Base-by-base conservation (phyloP, 805 yeast genomes). In the Candida qinlingensis region DNA sequence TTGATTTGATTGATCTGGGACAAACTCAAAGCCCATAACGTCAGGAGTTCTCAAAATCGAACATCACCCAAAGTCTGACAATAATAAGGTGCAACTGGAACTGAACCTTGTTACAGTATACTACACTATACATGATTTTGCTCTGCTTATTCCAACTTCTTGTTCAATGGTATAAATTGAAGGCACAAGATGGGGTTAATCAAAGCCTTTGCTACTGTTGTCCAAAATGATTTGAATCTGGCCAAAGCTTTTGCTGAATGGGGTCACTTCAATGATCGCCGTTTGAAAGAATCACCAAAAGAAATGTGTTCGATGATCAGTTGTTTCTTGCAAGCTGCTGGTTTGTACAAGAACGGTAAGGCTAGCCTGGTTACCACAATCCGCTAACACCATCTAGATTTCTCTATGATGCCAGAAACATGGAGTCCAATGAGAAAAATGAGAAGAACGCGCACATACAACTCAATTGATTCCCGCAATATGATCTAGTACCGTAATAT, bases 191-290 rank as follows among this genome's bases (percentile, higher is more conserved):
- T 51, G 97, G 91, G 59, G 98, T 99, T 11, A 91, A 94, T 63
- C 96, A 92, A 64, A n/a, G 97, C 97, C 0, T 94, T 94, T 71
- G 96, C 98, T 2, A 88, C 97, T 3, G 97, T 99, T 1, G 97
- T 94, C 19, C 98, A 94, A 66, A 83, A 94, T 49, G 99, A 95
- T 61, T 76, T 92, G 57, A 89, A 91, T 59, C 68, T 94, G 42
- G 96, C 98, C 2, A 92, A 94, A 65, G 98, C 99, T 0, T 94
- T 99, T 99, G 98, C 97, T 4, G 97, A 95, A 64, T 94, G 99
- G 99, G 99, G 99, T 52, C 81, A 83, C 63, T 94, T 89, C 70
- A 91, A 91, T 63, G 99, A 94, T 58, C 79, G 83, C 30, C 74
- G 96, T 39, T 83, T 89, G 65, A 86, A 87, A 55, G 96, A 89